Evolutionary conservation across 2,329 filamentous ascomycete genomes (phyloP), one percentile per base, ranked within the genome.

Genomic region (Pseudogymnoascus verrucosus): DNA sequence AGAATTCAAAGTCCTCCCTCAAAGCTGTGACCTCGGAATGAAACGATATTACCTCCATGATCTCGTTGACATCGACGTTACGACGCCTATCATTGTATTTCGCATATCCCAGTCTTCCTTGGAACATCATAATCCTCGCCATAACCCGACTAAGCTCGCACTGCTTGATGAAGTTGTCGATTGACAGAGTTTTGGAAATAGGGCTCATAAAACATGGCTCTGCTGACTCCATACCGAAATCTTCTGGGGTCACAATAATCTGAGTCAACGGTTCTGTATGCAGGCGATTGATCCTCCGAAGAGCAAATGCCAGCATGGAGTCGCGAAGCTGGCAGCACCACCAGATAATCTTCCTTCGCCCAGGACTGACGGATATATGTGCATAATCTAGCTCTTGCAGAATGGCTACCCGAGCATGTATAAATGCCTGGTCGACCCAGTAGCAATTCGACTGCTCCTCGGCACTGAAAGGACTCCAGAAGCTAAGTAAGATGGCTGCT

Each of bases 351-450:
- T 62, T 62, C 16, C 61, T 31, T 36, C 61, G 61, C 4, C 39
- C 61, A 4, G 21, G 42, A n/a, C 42, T 57, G 19, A 34, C 40
- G 16, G 28, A 62, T 62, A 54, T 44, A 16, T 31, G 44, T 2
- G 28, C 39, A 34, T 59, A 31, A 23, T 57, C 42, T 26, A 51
- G 61, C 28, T 62, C 51, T 10, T 62, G 61, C 7, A 62, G 37
- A 19, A 44, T 37, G 14, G 40, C 61, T 26, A 28, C 39, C 12
- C 44, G 14, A 14, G 61, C 61, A 59, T 62, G 23, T 57, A 31
- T 62, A 26, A 62, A 62, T 12, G 61, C 61, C n/a, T 54, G 61
- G 19, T 62, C 61, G 21, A 62, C 39, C 61, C 61, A 62, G 61
- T 62, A 62, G 23, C 16, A 51, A 59, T 62, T 62, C n/a, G 40